A percentile compares a stretch with the other conserved stretches of the same genome.
These are phyloP conservation scores for Rickenella mellea DNA, from an alignment of 768 basidiomycete genomes.

Conservation along the genomic window DNA sequence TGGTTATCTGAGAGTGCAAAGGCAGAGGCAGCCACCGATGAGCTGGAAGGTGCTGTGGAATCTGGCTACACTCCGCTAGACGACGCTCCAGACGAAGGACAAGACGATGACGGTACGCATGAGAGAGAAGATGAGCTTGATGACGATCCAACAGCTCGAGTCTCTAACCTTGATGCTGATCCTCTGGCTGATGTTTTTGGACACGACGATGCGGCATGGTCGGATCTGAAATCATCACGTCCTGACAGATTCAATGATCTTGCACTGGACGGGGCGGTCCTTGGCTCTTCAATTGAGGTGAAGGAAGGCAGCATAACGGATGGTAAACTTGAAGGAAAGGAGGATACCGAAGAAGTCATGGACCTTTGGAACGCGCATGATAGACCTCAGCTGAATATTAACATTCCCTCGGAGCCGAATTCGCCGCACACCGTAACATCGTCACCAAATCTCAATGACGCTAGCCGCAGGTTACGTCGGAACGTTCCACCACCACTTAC, in stretches of 20 bases:
- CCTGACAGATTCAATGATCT: conserved; percentile 33
- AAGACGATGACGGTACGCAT: conserved; percentile 12
- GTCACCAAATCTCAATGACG: too few species aligned
- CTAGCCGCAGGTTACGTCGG: too few species aligned
- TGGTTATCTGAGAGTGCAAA: conserved; percentile 24
- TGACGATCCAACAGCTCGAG: conserved; percentile 30
- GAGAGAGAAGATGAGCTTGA: conserved; percentile 19
- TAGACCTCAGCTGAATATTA: conserved; percentile 21
- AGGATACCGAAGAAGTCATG: conserved; percentile 4
- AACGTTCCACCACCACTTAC: too few species aligned
- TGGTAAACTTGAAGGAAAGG: conserved; percentile 21
- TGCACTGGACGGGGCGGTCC: conserved; percentile 36
- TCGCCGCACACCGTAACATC: too few species aligned
- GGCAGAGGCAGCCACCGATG: conserved; percentile 23
- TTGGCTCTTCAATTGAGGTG: conserved; percentile 19
- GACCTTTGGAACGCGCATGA: conserved; percentile 14
- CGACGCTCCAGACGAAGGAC: conserved; percentile 18
- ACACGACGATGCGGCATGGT: conserved; percentile 56
- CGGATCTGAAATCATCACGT: conserved; percentile 33
- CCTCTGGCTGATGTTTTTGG: conserved; percentile 57
- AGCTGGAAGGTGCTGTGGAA: conserved; percentile 13
- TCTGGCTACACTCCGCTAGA: conserved; percentile 20
- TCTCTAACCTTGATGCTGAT: conserved; percentile 31
- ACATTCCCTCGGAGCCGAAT: conserved; percentile 27
- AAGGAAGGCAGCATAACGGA: conserved; percentile 12